Evolutionary conservation across 1,284 basidiomycete genomes (phyloP).

Genomic region (Polyporus tsugae): DNA sequence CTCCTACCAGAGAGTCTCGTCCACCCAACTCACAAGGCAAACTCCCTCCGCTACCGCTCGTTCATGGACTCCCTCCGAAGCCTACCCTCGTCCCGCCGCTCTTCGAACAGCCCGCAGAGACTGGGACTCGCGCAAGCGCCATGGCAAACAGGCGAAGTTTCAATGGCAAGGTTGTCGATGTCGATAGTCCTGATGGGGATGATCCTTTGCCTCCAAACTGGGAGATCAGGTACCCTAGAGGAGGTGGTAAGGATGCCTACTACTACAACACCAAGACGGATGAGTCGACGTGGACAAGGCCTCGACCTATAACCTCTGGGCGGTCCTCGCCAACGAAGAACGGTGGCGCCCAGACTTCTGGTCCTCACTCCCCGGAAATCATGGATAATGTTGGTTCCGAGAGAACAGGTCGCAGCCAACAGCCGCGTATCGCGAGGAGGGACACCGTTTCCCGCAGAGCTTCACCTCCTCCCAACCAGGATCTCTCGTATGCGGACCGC

Average conservation of each 20-base stretch:
- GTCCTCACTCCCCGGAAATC: slow-evolving; percentile 28
- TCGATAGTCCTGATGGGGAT: slow-evolving; percentile 21
- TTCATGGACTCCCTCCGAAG: slow-evolving; percentile 78
- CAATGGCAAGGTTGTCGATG: slow-evolving; percentile 31
- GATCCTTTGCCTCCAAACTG: slow-evolving; percentile 64
- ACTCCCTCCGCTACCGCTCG: slow-evolving; percentile 40
- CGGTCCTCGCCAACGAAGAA: slow-evolving; percentile 38
- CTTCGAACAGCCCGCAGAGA: slow-evolving; percentile 65
- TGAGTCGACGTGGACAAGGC: slow-evolving; percentile 67
- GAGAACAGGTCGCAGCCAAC: slow-evolving; percentile 25
- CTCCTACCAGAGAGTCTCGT: slow-evolving; percentile 36
- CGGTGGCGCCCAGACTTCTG: slow-evolving; percentile 24
- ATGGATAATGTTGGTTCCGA: slow-evolving; percentile 22
- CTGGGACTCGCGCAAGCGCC: slow-evolving; percentile 47
- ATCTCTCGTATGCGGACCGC: slow-evolving; percentile 63
- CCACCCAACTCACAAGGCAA: slow-evolving; percentile 46
- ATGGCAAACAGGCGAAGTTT: slow-evolving; percentile 46
- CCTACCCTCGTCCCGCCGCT: slow-evolving; percentile 63
- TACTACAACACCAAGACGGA: slow-evolving; percentile 68
- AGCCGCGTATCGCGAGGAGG: slow-evolving; percentile 23
- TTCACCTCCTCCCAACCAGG: slow-evolving; percentile 39
- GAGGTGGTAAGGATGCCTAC: slow-evolving; percentile 52
- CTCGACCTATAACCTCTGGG: slow-evolving; percentile 38
- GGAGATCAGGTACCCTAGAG: slow-evolving; percentile 64
- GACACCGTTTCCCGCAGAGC: slow-evolving; percentile 25